These are phyloP conservation scores for Scutellaria galericulata DNA, from an alignment of 257 asterid genomes.

Conservation along the genomic window DNA sequence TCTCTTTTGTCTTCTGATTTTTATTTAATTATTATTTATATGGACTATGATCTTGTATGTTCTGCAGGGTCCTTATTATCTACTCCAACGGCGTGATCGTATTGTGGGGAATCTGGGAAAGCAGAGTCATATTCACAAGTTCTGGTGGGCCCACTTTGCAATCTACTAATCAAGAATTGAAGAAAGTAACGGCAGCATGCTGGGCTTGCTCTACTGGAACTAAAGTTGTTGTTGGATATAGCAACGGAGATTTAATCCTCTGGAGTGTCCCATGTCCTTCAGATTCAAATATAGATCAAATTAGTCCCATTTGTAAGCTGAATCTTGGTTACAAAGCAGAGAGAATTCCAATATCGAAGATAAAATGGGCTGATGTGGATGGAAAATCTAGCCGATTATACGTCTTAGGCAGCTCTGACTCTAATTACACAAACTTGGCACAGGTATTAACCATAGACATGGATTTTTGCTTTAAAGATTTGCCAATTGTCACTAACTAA, in stretches of 20 bases:
- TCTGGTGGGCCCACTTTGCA: constrained; percentile 56
- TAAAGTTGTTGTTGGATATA: constrained; percentile 81
- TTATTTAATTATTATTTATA: neutral
- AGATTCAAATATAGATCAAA: constrained; percentile 54
- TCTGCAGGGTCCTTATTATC: constrained; percentile 71
- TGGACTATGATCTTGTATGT: neutral
- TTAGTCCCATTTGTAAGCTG: constrained; percentile 66
- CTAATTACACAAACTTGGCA: constrained; percentile 56
- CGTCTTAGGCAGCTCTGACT: constrained; percentile 71
- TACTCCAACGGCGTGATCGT: constrained; percentile 68
- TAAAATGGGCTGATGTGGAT: constrained; percentile 71
- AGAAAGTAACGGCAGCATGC: constrained; percentile 85
- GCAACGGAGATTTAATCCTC: constrained; percentile 78
- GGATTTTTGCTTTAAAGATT: no score
- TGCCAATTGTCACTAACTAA: no score
- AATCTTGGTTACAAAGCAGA: constrained; percentile 89
- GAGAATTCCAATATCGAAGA: constrained; percentile 70
- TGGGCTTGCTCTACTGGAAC: constrained; percentile 89
- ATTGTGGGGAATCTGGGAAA: constrained; percentile 83
- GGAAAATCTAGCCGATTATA: constrained; percentile 87
- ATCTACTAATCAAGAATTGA: constrained; percentile 61
- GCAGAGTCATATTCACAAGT: constrained; percentile 53
- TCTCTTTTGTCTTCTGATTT: neutral
- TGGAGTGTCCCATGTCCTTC: constrained; percentile 69
- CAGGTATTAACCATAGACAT: constrained; percentile 53